A percentile compares a stretch with the other conserved stretches of the same genome.
Conservation (phyloP, 768 basidiomycete genomes). For the Solioccasus polychromus region DNA sequence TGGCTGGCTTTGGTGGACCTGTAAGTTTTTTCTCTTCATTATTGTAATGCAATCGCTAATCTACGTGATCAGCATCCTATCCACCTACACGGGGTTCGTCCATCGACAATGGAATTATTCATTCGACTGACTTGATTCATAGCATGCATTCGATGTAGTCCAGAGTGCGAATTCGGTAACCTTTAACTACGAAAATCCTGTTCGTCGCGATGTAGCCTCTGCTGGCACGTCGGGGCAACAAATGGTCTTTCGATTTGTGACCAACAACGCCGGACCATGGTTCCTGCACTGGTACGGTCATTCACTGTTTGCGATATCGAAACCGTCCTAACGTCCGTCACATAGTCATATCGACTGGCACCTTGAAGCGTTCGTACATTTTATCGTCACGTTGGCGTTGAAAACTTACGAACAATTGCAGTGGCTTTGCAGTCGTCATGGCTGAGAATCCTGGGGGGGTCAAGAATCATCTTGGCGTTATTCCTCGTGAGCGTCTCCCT, state of each 20-base stretch:
- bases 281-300: slow-evolving; percentile 21
- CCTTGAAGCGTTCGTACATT: slow-evolving; percentile 18
- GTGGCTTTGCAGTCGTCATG: slow-evolving; percentile 28
- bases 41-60: background rate
- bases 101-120: background rate
- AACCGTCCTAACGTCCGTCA: too few relatives aligned
- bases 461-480: slow-evolving; percentile 15
- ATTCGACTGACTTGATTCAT: background rate
- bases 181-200: slow-evolving; percentile 36
- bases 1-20: slow-evolving; percentile 10
- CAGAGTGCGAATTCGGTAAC: slow-evolving; percentile 24
- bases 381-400: background rate
- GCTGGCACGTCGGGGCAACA: slow-evolving; percentile 35
- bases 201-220: slow-evolving; percentile 32
- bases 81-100: slow-evolving; percentile 29
- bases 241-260: slow-evolving; percentile 53
- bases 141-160: slow-evolving; percentile 38
- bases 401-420: slow-evolving; percentile 1
- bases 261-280: slow-evolving; percentile 16
- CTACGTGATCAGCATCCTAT: slow-evolving; percentile 25
- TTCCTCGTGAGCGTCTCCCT: slow-evolving; percentile 13
- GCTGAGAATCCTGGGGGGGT: too few relatives aligned
- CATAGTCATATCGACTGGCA: slow-evolving; percentile 32
- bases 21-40: slow-evolving; percentile 14
- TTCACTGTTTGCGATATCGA: background rate